Conservation (phyloP, 164 flowering plant genomes). For the Berberis thunbergii region DNA sequence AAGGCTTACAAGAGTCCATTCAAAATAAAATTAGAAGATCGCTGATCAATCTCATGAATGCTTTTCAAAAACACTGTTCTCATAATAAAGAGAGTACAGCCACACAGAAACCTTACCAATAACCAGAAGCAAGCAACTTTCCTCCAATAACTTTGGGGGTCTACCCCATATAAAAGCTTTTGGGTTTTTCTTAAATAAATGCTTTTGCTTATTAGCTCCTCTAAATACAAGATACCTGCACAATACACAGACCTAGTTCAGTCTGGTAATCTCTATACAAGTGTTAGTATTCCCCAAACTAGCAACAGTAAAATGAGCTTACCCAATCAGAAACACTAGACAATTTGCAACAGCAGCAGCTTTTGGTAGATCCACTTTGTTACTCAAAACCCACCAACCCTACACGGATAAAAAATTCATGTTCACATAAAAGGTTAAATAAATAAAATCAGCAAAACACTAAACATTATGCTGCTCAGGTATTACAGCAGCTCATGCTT, state of each 20-base stretch:
- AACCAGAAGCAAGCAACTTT: conserved; percentile 94
- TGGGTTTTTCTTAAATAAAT: conserved; percentile 79
- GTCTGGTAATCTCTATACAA: neutral
- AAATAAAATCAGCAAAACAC: neutral
- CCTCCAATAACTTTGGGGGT: conserved; percentile 85
- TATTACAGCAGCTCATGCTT: too few species aligned
- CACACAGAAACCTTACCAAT: conserved; percentile 52
- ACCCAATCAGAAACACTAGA: conserved; percentile 72
- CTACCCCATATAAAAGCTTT: conserved; percentile 79
- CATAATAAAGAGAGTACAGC: neutral
- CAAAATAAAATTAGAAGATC: neutral
- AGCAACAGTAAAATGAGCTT: conserved; percentile 11
- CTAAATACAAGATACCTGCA: conserved; percentile 74
- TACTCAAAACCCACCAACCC: conserved; percentile 97
- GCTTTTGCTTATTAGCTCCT: conserved; percentile 96
- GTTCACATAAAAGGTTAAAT: neutral
- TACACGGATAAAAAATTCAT: conserved; percentile 16
- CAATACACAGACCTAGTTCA: conserved; percentile 2
- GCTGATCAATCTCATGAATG: neutral
- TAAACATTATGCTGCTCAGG: neutral
- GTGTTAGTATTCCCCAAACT: neutral
- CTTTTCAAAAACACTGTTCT: neutral
- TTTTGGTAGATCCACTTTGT: conserved; percentile 65
- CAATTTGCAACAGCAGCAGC: conserved; percentile 69
- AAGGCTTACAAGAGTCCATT: neutral